phyloP scores from a whole-genome alignment of 2,329 filamentous ascomycete genomes.

The Paraphaeosphaeria sporulosa region DNA sequence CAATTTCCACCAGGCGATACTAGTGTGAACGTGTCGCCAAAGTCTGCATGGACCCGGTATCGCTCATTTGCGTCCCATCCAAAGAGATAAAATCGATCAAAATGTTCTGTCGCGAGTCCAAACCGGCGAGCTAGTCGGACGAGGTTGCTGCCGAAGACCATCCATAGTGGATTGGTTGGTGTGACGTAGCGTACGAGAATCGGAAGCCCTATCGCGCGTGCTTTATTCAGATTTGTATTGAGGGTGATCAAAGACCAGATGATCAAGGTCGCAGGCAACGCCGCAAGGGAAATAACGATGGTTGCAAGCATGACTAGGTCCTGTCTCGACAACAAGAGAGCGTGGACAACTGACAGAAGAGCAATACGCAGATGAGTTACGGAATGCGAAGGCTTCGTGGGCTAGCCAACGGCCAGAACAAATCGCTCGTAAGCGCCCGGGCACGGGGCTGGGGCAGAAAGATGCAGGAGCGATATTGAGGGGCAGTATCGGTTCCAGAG shows the following conservation, averaged over 20 bases:
- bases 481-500: not conserved
- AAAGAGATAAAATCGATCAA: conserved; percentile 18
- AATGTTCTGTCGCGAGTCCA: conserved; percentile 8
- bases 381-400: not conserved
- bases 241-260: conserved; percentile 2
- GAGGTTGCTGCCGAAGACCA: conserved; percentile 20
- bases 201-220: conserved; percentile 22
- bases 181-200: conserved; percentile 24
- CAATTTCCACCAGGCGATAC: conserved; percentile 20
- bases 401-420: not conserved
- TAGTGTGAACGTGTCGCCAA: conserved; percentile 23
- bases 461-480: not conserved
- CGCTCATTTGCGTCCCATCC: conserved; percentile 27
- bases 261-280: not conserved
- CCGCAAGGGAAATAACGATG: not conserved
- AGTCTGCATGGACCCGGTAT: conserved; percentile 17
- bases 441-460: too few relatives aligned
- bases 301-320: not conserved
- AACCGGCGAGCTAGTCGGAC: conserved; percentile 12
- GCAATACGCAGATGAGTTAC: too few relatives aligned
- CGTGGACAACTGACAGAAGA: too few relatives aligned
- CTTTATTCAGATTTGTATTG: conserved; percentile 1
- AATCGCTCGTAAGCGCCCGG: not conserved
- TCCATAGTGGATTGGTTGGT: conserved; percentile 24
- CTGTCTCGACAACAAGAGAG: not conserved